Evolutionary conservation across 1,139 yeast genomes (phyloP).

Genomic region (Pichia sp.): DNA sequence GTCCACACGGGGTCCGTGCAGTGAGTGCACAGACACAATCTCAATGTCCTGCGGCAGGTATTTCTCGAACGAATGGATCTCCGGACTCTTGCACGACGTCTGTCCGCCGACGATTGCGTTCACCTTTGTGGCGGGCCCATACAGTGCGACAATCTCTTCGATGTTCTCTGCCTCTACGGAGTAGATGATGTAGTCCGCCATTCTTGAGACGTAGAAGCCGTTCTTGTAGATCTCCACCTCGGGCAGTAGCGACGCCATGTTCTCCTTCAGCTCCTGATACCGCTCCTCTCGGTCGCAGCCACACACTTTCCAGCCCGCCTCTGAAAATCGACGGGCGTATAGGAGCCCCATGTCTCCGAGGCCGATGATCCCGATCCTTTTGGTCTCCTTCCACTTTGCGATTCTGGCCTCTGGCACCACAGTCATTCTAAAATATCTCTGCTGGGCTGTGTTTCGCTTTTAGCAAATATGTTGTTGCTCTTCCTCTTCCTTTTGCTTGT

Average conservation of each 20-base stretch:
- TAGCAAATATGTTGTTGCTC: neutral
- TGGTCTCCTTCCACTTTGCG: conserved; percentile 31
- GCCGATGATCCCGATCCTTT: conserved; percentile 84
- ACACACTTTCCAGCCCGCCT: conserved; percentile 86
- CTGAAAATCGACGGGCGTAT: conserved; percentile 72
- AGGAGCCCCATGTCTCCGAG: conserved; percentile 94
- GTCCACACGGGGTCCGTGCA: conserved; percentile 91
- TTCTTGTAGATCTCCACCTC: conserved; percentile 48
- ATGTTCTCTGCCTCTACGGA: conserved; percentile 89
- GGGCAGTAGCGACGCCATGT: conserved; percentile 36
- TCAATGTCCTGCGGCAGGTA: conserved; percentile 73
- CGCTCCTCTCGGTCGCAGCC: conserved; percentile 84
- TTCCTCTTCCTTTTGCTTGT: neutral
- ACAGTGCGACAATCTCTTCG: conserved; percentile 60
- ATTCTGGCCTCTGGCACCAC: conserved; percentile 19
- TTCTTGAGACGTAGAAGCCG: conserved; percentile 80
- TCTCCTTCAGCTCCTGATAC: conserved; percentile 45
- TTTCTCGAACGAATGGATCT: conserved; percentile 77
- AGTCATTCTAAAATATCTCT: too few relatives aligned
- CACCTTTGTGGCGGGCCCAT: conserved; percentile 82
- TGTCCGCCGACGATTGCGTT: conserved; percentile 98
- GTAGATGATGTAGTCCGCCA: conserved; percentile 78
- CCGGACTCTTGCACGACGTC: conserved; percentile 91
- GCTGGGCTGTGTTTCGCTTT: too few relatives aligned
- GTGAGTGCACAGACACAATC: conserved; percentile 81